A percentile compares a stretch with the other conserved stretches of the same genome.
Evolutionary conservation across 371 early-diverging fungal genomes (phyloP).

Genomic region (Mortierella sp.): DNA sequence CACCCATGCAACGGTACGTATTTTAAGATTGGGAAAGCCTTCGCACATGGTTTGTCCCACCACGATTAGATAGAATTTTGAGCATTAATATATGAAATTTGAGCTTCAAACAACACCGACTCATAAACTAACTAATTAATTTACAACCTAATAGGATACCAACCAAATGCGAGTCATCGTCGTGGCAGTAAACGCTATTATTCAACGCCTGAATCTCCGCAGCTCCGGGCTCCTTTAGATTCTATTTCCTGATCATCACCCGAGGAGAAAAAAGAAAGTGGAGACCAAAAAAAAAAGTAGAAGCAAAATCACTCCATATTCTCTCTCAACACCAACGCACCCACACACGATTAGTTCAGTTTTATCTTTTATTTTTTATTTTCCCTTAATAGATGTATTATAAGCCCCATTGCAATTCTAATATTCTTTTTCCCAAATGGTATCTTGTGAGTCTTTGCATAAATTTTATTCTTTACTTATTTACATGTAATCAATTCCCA

Average conservation of each 20-base stretch:
- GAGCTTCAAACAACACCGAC: neutral
- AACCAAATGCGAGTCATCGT: slow-evolving; percentile 65
- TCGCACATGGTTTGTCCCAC: slow-evolving; percentile 9
- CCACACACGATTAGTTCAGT: too few species aligned
- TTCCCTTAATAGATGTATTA: too few species aligned
- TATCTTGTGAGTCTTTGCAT: too few species aligned
- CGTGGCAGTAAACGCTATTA: slow-evolving; percentile 61
- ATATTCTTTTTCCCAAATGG: too few species aligned
- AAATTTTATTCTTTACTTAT: too few species aligned
- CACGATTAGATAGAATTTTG: neutral
- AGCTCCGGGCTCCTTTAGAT: slow-evolving; percentile 57
- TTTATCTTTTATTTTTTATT: too few species aligned
- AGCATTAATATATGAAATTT: neutral
- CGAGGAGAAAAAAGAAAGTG: neutral
- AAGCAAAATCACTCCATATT: too few species aligned
- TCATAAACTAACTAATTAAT: neutral
- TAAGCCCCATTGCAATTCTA: too few species aligned
- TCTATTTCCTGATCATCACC: neutral
- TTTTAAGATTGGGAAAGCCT: neutral
- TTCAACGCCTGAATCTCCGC: slow-evolving; percentile 61
- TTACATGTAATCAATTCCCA: too few species aligned
- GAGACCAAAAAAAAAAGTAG: too few species aligned
- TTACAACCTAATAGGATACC: slow-evolving; percentile 54
- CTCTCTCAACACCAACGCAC: too few species aligned
- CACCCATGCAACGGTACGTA: slow-evolving; percentile 62